Evolutionary conservation across 1,139 yeast species (phyloP).

Genomic region (Candida tetrigidarum): DNA sequence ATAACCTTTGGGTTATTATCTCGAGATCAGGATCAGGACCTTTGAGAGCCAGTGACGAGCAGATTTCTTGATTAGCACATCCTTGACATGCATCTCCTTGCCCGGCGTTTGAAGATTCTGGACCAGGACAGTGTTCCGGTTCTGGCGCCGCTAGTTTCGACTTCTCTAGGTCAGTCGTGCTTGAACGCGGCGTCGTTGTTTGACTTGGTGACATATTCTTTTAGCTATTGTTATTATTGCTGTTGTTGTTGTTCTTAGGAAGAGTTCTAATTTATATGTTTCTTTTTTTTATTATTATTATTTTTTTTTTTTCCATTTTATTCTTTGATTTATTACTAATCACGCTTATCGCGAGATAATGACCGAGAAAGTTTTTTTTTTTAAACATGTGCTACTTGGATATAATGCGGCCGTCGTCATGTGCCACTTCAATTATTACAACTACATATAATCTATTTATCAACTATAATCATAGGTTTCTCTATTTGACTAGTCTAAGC

Average conservation of each 20-base stretch:
- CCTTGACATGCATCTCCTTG: slow-evolving; percentile 92
- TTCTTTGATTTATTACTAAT: slow-evolving; percentile 1
- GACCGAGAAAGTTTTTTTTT: background rate
- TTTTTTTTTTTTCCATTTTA: background rate
- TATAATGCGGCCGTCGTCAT: too few relatives aligned
- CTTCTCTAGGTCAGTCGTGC: slow-evolving; percentile 15
- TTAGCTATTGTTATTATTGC: too few relatives aligned
- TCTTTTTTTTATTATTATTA: background rate
- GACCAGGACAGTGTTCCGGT: slow-evolving; percentile 99
- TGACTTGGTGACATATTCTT: slow-evolving; percentile 34
- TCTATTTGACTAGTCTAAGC: slow-evolving; percentile 14
- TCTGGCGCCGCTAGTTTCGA: slow-evolving; percentile 56
- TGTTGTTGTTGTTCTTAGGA: background rate
- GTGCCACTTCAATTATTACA: background rate
- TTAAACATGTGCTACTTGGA: too few relatives aligned
- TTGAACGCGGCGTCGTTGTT: background rate
- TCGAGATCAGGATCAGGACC: slow-evolving; percentile 98
- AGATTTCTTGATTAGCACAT: slow-evolving; percentile 91
- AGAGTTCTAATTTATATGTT: too few relatives aligned
- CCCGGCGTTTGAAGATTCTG: slow-evolving; percentile 93
- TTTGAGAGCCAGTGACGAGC: slow-evolving; percentile 80
- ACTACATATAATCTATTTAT: background rate
- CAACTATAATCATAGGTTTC: background rate
- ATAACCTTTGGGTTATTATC: slow-evolving; percentile 67
- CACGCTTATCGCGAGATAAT: slow-evolving; percentile 3